Conservation (phyloP, 2,329 filamentous ascomycete genomes). For the Sporothrix protearum region DNA sequence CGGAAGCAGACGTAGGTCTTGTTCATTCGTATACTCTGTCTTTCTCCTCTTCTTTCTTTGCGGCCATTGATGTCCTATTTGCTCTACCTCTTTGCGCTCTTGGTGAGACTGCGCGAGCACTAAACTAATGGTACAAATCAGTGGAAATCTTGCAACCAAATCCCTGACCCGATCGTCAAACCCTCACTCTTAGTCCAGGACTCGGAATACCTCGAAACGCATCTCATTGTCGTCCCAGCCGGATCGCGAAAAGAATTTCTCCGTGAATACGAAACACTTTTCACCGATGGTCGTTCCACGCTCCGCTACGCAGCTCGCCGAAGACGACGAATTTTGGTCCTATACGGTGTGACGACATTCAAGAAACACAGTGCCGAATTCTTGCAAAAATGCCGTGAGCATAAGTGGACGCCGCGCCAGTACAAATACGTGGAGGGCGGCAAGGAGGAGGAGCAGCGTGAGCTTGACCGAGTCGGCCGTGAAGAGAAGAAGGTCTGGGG, state of each 20-base stretch:
- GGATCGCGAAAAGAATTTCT: conserved; percentile 82
- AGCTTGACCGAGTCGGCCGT: conserved; percentile 74
- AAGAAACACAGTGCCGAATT: conserved; percentile 89
- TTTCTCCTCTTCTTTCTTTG: no score
- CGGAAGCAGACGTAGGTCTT: conserved; percentile 75
- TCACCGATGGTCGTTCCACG: conserved; percentile 90
- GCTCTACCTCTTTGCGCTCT: background rate
- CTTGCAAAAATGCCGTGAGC: conserved; percentile 84
- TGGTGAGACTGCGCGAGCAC: background rate
- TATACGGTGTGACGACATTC: conserved; percentile 88
- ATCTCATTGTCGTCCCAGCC: conserved; percentile 83
- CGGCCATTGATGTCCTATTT: background rate
- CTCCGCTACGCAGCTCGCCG: conserved; percentile 72
- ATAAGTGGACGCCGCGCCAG: conserved; percentile 91
- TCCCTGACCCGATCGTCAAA: conserved; percentile 85
- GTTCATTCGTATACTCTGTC: no score
- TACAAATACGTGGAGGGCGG: conserved; percentile 91
- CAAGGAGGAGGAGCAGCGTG: conserved; percentile 80
- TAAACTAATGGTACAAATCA: conserved; percentile 36
- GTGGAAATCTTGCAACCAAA: conserved; percentile 89
- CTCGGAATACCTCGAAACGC: conserved; percentile 95
- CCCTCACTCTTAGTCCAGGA: conserved; percentile 76
- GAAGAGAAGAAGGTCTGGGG: conserved; percentile 92
- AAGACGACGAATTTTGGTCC: conserved; percentile 84
- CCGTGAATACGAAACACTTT: conserved; percentile 81